Conservation (phyloP, 1,284 basidiomycete genomes). For the Mrakiaceae sp. region DNA sequence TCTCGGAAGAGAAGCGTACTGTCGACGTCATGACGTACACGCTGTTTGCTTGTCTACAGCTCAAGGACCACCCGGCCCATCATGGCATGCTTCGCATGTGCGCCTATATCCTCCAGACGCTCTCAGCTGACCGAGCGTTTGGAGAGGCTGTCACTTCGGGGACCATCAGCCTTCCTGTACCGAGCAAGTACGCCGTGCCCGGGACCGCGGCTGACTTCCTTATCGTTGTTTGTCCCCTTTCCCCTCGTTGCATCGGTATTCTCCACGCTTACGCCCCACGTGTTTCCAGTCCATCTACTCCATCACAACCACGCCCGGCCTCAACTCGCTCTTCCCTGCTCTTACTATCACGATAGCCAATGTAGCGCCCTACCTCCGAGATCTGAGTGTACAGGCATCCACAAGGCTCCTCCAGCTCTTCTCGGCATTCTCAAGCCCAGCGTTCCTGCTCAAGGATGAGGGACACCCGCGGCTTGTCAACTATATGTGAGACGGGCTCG, state of each 20-base stretch:
- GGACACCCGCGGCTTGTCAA: conserved; percentile 83
- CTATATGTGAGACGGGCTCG: conserved; percentile 38
- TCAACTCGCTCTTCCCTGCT: conserved; percentile 79
- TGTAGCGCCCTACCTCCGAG: conserved; percentile 69
- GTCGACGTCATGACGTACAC: conserved; percentile 65
- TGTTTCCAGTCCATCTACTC: conserved; percentile 64
- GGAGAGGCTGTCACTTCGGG: conserved; percentile 50
- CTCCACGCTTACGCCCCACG: background rate
- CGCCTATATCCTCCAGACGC: conserved; percentile 81
- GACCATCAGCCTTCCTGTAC: conserved; percentile 50
- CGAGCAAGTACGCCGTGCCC: conserved; percentile 57
- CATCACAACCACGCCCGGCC: conserved; percentile 76
- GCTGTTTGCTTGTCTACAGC: conserved; percentile 38
- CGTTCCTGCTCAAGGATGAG: conserved; percentile 83
- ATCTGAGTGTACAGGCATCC: conserved; percentile 67
- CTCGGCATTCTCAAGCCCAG: conserved; percentile 74
- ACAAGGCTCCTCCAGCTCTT: conserved; percentile 76
- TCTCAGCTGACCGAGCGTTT: conserved; percentile 73
- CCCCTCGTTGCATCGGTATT: background rate
- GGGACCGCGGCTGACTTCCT: conserved; percentile 77
- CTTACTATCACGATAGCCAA: conserved; percentile 83
- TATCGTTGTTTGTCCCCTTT: conserved; percentile 52
- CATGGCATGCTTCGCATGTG: conserved; percentile 80
- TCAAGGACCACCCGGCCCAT: conserved; percentile 43
- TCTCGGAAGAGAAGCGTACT: conserved; percentile 43